Evolutionary conservation across 768 basidiomycete species (phyloP), one percentile per base, ranked within the genome.

Genomic region (Lanmaoa pseudosensibilis): DNA sequence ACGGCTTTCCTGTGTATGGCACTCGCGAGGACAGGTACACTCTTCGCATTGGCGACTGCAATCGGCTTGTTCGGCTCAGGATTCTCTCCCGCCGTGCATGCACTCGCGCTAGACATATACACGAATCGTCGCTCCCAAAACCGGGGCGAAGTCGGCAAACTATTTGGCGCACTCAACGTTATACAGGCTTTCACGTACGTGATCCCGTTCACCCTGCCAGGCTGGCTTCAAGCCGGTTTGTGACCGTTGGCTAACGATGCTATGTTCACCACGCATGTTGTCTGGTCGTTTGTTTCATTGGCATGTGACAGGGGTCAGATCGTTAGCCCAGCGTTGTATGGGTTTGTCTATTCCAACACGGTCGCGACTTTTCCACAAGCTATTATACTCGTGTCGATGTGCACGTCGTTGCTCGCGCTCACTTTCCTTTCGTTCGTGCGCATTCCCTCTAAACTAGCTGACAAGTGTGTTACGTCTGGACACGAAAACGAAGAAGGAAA

Each of bases 161-260:
- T 97, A 18, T 94, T 94, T 65, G 94, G 92, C 13, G 92, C 85
- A 4, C 61, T 94, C 55, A 85, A 86, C 54, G 88, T 94, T 30
- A 61, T 92, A 4, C 83, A 88, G 58, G 84, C 88, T 6, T 65
- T 92, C 11, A 78, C 84, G 84, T 87, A 61, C 45, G 77, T 47
- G 19, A 57, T 50, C 10, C 4, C 21, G 5, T 52, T 44, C 18
- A n/a, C 15, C 18, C 16, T 16, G 21, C 32, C 36, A 7, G 2
- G 15, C n/a, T 7, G 8, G 10, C 45, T 37, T 30, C n/a, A 13
- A 9, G 25, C 27, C 25, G 18, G 12, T 37, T 8, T 18, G 36
- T 16, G 25, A 37, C 19, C 5, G 21, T 55, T 37, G 36, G 25
- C 49, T 54, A 18, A 56, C 33, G 16, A 38, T 21, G 19, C 11